phyloP scores from a whole-genome alignment of 2,329 filamentous ascomycete species.

The Penicillium sp. region DNA sequence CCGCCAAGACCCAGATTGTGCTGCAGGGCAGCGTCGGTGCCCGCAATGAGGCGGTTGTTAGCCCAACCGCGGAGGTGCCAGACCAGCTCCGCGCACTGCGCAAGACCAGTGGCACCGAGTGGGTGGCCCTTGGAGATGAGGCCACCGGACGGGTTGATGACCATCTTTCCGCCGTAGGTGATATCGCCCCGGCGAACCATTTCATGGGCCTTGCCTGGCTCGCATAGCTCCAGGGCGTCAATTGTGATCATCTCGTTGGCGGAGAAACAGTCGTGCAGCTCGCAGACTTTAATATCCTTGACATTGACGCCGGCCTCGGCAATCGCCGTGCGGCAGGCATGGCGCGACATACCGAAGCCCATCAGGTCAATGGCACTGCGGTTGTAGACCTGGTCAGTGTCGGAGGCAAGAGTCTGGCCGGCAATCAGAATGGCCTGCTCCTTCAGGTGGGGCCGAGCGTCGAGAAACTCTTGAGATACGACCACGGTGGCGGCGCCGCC shows the following conservation, averaged over 20 bases:
- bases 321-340: slow-evolving; percentile 67
- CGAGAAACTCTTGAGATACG: slow-evolving; percentile 84
- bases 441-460: slow-evolving; percentile 76
- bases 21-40: slow-evolving; percentile 73
- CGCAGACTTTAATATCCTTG: slow-evolving; percentile 74
- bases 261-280: slow-evolving; percentile 95
- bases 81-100: slow-evolving; percentile 89
- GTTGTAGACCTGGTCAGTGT: slow-evolving; percentile 75
- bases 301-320: slow-evolving; percentile 64
- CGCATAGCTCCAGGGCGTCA: slow-evolving; percentile 77
- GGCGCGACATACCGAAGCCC: slow-evolving; percentile 79
- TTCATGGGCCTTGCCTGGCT: slow-evolving; percentile 83
- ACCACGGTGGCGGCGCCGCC: slow-evolving; percentile 85
- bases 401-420: slow-evolving; percentile 83
- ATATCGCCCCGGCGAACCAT: slow-evolving; percentile 84
- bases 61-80: slow-evolving; percentile 97
- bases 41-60: slow-evolving; percentile 72
- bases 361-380: slow-evolving; percentile 80
- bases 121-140: slow-evolving; percentile 96
- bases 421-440: slow-evolving; percentile 83
- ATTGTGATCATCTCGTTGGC: slow-evolving; percentile 91
- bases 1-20: slow-evolving; percentile 93
- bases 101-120: slow-evolving; percentile 88
- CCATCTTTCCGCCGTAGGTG: slow-evolving; percentile 77
- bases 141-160: slow-evolving; percentile 91